Conservation (phyloP, 192 early-diverging fungal genomes). For the Coemansia sp. region DNA sequence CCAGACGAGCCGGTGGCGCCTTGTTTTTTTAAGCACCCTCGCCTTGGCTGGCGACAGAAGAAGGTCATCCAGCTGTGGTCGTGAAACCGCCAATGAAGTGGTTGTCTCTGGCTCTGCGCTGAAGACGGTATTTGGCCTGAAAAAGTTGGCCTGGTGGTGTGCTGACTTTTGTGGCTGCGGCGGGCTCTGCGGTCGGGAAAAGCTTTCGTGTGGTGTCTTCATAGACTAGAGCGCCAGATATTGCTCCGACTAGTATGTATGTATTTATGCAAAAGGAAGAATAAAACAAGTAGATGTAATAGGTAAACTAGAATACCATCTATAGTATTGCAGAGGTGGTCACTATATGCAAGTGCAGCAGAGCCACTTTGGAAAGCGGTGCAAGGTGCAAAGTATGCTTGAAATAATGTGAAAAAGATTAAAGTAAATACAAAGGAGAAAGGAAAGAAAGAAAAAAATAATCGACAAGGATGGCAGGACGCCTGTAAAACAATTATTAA, state of each 20-base stretch:
- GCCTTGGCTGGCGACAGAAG: conserved; percentile 23
- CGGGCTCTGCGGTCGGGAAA: not conserved
- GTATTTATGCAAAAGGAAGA: not conserved
- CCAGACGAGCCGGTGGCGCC: conserved; percentile 25
- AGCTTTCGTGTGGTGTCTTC: not conserved
- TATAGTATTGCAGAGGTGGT: no score
- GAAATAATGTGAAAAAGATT: no score
- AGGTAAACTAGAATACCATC: no score
- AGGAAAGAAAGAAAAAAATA: conserved; percentile 1
- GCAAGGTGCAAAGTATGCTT: no score
- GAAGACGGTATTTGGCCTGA: not conserved
- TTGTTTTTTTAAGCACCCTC: conserved; percentile 20
- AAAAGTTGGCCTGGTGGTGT: not conserved
- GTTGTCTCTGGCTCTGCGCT: not conserved
- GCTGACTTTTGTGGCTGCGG: conserved; percentile 3
- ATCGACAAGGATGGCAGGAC: not conserved
- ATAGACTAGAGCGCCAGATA: conserved; percentile 1
- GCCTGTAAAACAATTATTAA: not conserved
- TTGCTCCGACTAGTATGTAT: not conserved
- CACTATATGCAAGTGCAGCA: no score
- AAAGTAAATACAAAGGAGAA: not conserved
- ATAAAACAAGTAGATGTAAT: not conserved
- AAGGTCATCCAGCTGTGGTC: not conserved
- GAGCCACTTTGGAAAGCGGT: no score
- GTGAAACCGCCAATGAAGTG: not conserved